Evolutionary conservation across 1,284 basidiomycete genomes (phyloP).

Genomic region (Moesziomyces antarcticus): DNA sequence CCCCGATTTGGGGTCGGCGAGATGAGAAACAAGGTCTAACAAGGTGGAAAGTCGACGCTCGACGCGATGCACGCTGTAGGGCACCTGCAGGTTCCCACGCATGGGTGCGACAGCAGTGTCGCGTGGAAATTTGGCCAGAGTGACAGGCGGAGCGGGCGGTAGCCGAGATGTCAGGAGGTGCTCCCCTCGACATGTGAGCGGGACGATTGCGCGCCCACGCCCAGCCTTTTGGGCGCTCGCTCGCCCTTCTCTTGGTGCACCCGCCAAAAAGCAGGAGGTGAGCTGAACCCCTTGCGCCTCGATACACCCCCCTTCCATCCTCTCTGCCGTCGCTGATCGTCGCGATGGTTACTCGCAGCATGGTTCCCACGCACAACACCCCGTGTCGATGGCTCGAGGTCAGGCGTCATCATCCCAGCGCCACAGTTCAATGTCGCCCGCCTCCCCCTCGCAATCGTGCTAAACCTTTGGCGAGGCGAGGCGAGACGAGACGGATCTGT

Average conservation of each 20-base stretch:
- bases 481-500: too few relatives aligned
- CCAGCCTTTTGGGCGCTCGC: neutral
- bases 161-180: conserved; percentile 41
- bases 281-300: neutral
- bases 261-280: neutral
- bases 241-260: too few relatives aligned
- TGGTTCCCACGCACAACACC: neutral
- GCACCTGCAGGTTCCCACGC: too few relatives aligned
- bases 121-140: too few relatives aligned
- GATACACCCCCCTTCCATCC: neutral
- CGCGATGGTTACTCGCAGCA: neutral
- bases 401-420: neutral
- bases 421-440: too few relatives aligned
- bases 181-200: conserved; percentile 1
- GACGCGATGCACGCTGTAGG: too few relatives aligned
- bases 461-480: too few relatives aligned
- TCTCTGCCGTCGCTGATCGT: neutral
- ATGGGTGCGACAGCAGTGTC: too few relatives aligned
- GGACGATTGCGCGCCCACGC: neutral
- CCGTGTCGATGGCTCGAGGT: neutral
- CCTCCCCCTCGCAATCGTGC: too few relatives aligned
- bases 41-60: neutral
- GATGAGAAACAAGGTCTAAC: neutral
- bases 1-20: neutral
- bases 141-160: neutral